Evolutionary conservation across 768 basidiomycete genomes (phyloP).

Genomic region (Sarcodon sp.): DNA sequence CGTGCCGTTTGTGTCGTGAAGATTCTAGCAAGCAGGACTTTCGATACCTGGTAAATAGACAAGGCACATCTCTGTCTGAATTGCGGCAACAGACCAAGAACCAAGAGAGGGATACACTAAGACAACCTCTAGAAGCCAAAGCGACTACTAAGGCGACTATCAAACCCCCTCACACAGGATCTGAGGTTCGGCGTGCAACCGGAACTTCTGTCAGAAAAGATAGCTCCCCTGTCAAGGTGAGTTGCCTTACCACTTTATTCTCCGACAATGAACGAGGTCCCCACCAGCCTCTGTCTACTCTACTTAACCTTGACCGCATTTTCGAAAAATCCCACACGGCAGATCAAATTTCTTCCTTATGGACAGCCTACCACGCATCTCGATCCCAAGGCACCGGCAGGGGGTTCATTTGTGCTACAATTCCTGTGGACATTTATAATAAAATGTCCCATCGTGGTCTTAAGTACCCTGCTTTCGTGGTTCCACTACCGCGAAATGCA

Average conservation of each 20-base stretch:
- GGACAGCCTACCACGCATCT: constrained; percentile 82
- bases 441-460: constrained; percentile 52
- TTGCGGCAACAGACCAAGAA: constrained; percentile 20
- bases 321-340: constrained; percentile 55
- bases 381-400: constrained; percentile 72
- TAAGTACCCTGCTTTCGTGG: constrained; percentile 66
- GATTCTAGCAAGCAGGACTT: background rate
- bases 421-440: constrained; percentile 61
- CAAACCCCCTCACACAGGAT: constrained; percentile 4
- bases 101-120: constrained; percentile 5
- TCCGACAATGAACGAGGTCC: constrained; percentile 1
- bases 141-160: constrained; percentile 7
- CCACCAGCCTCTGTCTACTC: constrained; percentile 61
- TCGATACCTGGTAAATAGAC: constrained; percentile 12
- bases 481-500: constrained; percentile 59
- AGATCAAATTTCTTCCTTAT: constrained; percentile 67
- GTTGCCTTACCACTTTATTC: constrained; percentile 7
- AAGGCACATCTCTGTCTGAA: constrained; percentile 26
- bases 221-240: constrained; percentile 54
- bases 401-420: constrained; percentile 74
- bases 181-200: background rate
- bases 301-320: constrained; percentile 67
- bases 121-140: constrained; percentile 1
- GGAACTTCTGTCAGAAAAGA: constrained; percentile 33
- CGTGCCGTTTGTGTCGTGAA: constrained; percentile 2